phyloP scores from a whole-genome alignment of 2,329 filamentous ascomycete species.

The Lachnellula occidentalis region DNA sequence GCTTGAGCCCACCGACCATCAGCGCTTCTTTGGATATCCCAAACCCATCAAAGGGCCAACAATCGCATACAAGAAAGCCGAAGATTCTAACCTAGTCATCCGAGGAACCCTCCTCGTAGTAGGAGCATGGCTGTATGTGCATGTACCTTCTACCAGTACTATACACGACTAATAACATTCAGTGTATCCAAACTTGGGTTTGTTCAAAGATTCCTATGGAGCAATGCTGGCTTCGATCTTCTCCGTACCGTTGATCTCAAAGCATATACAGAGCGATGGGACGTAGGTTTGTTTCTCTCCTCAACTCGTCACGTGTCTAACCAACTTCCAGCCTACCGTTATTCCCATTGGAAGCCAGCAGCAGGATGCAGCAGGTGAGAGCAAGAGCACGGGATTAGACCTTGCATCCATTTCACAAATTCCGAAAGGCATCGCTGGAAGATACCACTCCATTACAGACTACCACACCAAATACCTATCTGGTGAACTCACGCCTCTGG shows the following conservation, averaged over 20 bases:
- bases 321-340: slow-evolving; percentile 45
- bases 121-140: slow-evolving; percentile 54
- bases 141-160: not conserved
- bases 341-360: slow-evolving; percentile 34
- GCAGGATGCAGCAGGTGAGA: slow-evolving; percentile 5
- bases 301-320: slow-evolving; percentile 2
- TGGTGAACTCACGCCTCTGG: slow-evolving; percentile 63
- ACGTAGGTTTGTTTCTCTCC: slow-evolving; percentile 35
- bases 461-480: slow-evolving; percentile 71
- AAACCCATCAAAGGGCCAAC: slow-evolving; percentile 22
- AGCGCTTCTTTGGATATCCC: slow-evolving; percentile 27
- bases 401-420: slow-evolving; percentile 38
- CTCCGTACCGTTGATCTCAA: slow-evolving; percentile 44
- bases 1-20: not conserved
- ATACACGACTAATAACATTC: slow-evolving; percentile 1
- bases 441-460: slow-evolving; percentile 67
- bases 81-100: slow-evolving; percentile 63
- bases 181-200: slow-evolving; percentile 56
- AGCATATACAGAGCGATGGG: slow-evolving; percentile 40
- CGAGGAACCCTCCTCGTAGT: slow-evolving; percentile 59
- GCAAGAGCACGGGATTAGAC: slow-evolving; percentile 33
- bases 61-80: slow-evolving; percentile 40
- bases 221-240: slow-evolving; percentile 54
- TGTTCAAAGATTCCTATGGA: slow-evolving; percentile 63
- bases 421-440: slow-evolving; percentile 38